These are phyloP conservation scores for Nakaseomyces kungkrabaensis DNA, from an alignment of 1,139 yeast genomes.

Conservation along the genomic window DNA sequence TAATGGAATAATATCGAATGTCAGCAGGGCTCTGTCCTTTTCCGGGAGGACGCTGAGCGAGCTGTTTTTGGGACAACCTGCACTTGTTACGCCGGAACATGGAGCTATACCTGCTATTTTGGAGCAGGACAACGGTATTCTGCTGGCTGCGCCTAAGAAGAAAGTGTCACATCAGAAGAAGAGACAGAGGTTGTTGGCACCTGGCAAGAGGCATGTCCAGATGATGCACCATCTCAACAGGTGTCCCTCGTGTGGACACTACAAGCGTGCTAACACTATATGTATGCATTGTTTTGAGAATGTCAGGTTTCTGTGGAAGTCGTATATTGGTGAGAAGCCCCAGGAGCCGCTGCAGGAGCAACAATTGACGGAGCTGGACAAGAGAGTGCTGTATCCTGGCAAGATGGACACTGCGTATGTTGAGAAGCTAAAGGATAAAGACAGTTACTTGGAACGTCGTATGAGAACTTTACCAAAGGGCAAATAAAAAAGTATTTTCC, in stretches of 20 bases:
- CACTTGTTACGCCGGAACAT: not conserved
- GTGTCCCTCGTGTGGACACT: slow-evolving; percentile 94
- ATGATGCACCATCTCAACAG: slow-evolving; percentile 68
- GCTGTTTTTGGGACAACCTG: too few species aligned
- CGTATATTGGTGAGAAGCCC: slow-evolving; percentile 17
- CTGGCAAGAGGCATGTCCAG: slow-evolving; percentile 73
- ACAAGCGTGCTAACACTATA: slow-evolving; percentile 77
- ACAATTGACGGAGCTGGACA: slow-evolving; percentile 53
- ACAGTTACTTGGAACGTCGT: slow-evolving; percentile 49
- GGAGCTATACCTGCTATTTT: not conserved
- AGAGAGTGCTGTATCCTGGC: slow-evolving; percentile 66
- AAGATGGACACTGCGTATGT: slow-evolving; percentile 46
- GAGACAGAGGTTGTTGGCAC: slow-evolving; percentile 71
- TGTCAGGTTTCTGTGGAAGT: slow-evolving; percentile 63
- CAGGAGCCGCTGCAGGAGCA: slow-evolving; percentile 32
- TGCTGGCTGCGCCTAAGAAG: slow-evolving; percentile 88
- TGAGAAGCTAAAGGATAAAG: slow-evolving; percentile 42
- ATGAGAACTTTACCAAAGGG: slow-evolving; percentile 41
- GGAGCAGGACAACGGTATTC: slow-evolving; percentile 48
- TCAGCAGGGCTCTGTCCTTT: too few species aligned
- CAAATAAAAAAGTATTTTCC: slow-evolving; percentile 3
- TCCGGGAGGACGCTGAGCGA: too few species aligned
- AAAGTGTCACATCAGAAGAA: slow-evolving; percentile 79
- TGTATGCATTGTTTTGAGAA: slow-evolving; percentile 90
- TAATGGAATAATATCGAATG: too few species aligned